Evolutionary conservation across 2,329 filamentous ascomycete genomes (phyloP).

Genomic region (Cercospora nicotianae): DNA sequence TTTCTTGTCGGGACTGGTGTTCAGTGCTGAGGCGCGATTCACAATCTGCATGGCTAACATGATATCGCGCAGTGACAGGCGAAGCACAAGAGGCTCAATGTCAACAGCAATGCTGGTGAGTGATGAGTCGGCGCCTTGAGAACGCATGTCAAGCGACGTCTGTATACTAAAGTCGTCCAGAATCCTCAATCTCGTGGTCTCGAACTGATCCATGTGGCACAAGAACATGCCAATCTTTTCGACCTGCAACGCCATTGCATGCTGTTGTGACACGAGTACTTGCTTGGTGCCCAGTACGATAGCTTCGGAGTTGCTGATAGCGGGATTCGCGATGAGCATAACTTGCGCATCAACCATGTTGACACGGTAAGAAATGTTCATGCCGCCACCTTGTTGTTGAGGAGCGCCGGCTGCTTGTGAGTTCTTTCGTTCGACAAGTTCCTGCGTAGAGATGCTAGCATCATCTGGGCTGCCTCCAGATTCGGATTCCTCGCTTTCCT

Average conservation of each 20-base stretch:
- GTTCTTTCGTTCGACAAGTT: conserved; percentile 30
- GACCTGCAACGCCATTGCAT: conserved; percentile 89
- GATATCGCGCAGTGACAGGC: conserved; percentile 91
- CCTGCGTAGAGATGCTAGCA: conserved; percentile 38
- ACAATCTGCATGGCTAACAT: conserved; percentile 90
- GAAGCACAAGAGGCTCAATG: conserved; percentile 85
- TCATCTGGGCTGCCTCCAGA: conserved; percentile 53
- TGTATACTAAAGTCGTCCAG: conserved; percentile 95
- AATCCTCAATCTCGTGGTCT: conserved; percentile 84
- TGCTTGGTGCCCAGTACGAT: conserved; percentile 95
- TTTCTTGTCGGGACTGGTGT: conserved; percentile 51
- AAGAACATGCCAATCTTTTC: conserved; percentile 97
- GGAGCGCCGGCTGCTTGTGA: conserved; percentile 34
- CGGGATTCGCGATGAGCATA: conserved; percentile 91
- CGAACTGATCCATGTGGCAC: conserved; percentile 97
- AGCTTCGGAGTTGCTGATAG: conserved; percentile 86
- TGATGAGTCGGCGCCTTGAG: conserved; percentile 59
- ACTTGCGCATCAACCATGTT: conserved; percentile 96
- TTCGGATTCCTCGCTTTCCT: conserved; percentile 52
- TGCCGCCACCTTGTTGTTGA: conserved; percentile 49
- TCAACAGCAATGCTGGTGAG: conserved; percentile 80
- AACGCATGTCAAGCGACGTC: conserved; percentile 76
- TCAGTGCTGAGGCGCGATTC: conserved; percentile 84
- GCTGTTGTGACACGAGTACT: conserved; percentile 86
- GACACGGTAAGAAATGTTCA: conserved; percentile 82